Evolutionary conservation across 352 stramenopile species (phyloP).

Genomic region (Globisporangium heterothallicum): DNA sequence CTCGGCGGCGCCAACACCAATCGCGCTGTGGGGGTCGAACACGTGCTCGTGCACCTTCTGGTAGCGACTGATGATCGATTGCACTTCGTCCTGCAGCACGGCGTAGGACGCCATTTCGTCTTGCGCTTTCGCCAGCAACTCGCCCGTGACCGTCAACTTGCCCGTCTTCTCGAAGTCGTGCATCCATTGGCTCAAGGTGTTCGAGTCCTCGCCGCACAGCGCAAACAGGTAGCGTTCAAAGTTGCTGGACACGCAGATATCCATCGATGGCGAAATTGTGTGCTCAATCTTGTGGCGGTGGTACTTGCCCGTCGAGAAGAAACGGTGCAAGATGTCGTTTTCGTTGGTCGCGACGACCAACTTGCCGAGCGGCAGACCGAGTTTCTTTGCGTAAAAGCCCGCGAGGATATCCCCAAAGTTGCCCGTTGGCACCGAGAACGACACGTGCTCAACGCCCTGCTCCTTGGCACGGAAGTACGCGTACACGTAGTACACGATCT

Average conservation of each 20-base stretch:
- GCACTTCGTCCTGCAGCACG: slow-evolving; percentile 82
- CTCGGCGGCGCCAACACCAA: slow-evolving; percentile 91
- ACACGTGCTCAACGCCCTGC: slow-evolving; percentile 64
- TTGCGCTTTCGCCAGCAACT: slow-evolving; percentile 88
- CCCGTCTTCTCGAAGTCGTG: slow-evolving; percentile 92
- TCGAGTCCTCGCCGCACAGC: slow-evolving; percentile 90
- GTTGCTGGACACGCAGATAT: slow-evolving; percentile 99
- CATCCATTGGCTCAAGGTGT: slow-evolving; percentile 92
- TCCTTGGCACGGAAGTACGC: slow-evolving; percentile 91
- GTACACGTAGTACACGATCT: slow-evolving; percentile 99
- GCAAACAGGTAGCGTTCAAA: slow-evolving; percentile 99
- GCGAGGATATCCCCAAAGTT: slow-evolving; percentile 99
- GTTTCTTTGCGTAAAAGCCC: slow-evolving; percentile 94
- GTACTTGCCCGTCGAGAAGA: slow-evolving; percentile 97
- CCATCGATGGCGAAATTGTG: slow-evolving; percentile 97
- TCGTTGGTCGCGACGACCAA: slow-evolving; percentile 99
- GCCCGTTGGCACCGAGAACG: slow-evolving; percentile 97
- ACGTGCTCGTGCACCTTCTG: slow-evolving; percentile 91
- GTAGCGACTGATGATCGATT: slow-evolving; percentile 91
- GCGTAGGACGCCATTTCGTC: slow-evolving; percentile 92
- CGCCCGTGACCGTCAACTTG: slow-evolving; percentile 90
- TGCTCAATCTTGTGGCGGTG: slow-evolving; percentile 89
- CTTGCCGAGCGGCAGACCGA: slow-evolving; percentile 93
- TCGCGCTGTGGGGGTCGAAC: slow-evolving; percentile 96
- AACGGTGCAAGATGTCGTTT: slow-evolving; percentile 98